Base-by-base conservation (phyloP, 2,329 filamentous ascomycete species). In the Piedraia hortae region DNA sequence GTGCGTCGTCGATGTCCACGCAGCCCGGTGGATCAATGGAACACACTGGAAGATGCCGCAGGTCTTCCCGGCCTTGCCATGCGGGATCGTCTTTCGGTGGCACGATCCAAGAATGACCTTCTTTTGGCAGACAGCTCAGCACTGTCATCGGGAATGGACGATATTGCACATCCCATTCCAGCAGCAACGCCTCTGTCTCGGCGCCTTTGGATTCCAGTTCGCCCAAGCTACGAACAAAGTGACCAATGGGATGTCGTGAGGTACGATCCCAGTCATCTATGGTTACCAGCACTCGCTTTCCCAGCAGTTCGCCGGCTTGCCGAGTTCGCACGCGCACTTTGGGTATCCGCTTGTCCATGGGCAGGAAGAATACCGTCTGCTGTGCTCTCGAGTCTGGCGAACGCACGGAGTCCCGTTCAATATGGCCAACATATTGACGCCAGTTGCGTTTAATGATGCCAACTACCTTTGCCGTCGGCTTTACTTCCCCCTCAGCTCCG, bases 151-250 rank as follows among this genome's bases (percentile, higher is more conserved):
- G 80, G 44, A 97, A 97, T 1, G 85, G 85, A 25, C 82, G 65
- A 47, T 97, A 97, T 43, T 97, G 85, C 3, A 97, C 85, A 39
- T 97, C 85, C 49, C 80, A 90, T 43, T 97, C 85, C 13, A 97
- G 56, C 6, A 97, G 54, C 19, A 97, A 51, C 10, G 85, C 85
- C 44, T 97, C 85, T 0, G 85, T 97, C 50, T 93, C 85, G 5
- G 85, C 85, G n/a, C 73, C 77, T 45, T 97, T 93, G 4, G 74
- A 89, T 47, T 97, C 85, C 20, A 97, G 51, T 43, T 90, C 80
- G 31, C 85, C 85, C 5, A 97, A 51, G 12, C 78, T 85, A 27
- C 85, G 71, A 21, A 97, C 71, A 37, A 93, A 88, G 43, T 97
- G 85, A 6, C 85, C 85, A 10, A 75, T 62, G 1, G 85, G 85